These are phyloP conservation scores for Ceratobasidium papillatum DNA, from an alignment of 1,284 basidiomycete genomes.

Conservation along the genomic window DNA sequence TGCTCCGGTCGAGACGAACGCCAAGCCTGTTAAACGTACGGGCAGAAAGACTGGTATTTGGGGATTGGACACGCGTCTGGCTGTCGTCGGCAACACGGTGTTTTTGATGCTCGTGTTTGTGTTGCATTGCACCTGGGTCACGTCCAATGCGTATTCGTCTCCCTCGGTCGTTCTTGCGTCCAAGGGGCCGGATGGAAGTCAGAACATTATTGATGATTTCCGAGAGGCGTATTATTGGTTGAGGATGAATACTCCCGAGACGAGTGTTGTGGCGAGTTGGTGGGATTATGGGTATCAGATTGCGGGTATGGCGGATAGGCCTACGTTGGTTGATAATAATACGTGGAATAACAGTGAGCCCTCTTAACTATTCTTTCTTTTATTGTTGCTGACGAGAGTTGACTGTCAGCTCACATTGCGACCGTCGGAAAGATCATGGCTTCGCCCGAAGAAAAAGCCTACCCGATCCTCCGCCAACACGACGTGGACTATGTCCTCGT, in stretches of 20 bases:
- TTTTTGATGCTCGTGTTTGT: conserved; percentile 90
- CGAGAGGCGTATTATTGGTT: conserved; percentile 99
- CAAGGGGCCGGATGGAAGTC: conserved; percentile 81
- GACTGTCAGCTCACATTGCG: conserved; percentile 82
- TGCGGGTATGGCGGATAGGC: conserved; percentile 96
- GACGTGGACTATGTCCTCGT: conserved; percentile 98
- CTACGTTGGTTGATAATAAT: conserved; percentile 99
- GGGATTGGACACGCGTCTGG: conserved; percentile 82
- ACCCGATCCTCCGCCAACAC: conserved; percentile 95
- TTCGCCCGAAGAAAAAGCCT: conserved; percentile 91
- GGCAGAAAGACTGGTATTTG: conserved; percentile 71
- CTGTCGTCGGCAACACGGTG: conserved; percentile 80
- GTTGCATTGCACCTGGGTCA: conserved; percentile 97
- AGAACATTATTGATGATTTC: conserved; percentile 99
- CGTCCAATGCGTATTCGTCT: conserved; percentile 94
- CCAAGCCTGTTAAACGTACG: conserved; percentile 55
- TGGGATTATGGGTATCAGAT: conserved; percentile 99
- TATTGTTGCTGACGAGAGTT: neutral
- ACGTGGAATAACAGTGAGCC: conserved; percentile 99
- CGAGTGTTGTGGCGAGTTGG: conserved; percentile 98
- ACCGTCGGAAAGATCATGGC: conserved; percentile 99
- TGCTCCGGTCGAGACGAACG: conserved; percentile 15
- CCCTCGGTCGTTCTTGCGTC: conserved; percentile 96
- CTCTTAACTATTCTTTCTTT: neutral
- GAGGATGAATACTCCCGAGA: conserved; percentile 91